Evolutionary conservation across 495 filamentous ascomycete species (phyloP), one percentile per base, ranked within the genome.

Genomic region (Neurospora sp.): DNA sequence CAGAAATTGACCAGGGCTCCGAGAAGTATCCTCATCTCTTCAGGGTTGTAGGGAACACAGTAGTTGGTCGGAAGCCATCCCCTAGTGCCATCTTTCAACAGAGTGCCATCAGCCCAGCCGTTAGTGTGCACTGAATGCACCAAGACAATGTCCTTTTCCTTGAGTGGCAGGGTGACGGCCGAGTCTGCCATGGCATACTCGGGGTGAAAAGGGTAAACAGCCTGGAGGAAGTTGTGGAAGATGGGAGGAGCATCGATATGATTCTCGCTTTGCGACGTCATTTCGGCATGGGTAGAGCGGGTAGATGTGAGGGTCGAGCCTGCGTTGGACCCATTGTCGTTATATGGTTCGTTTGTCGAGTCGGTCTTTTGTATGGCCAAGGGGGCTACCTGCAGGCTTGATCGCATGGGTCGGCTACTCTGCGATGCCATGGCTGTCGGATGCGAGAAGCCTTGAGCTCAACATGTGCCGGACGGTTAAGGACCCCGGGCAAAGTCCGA

Each of bases 11-110:
- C 90, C 78, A 98, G 83, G 2, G 96, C 94, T 73, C 92, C 93
- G 37, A 99, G 85, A 39, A 98, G 86, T 72, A 88, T 91, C 72
- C 90, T 89, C 86, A 98, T 95, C 69, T 92, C 89, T 27, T 93
- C 85, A 68, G 93, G 91, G 74, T 97, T 92, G 80, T 97, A 99
- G 12, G 92, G 88, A 79, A 97, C 93, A 84, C 96, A 99, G 80
- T 98, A 98, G 80, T 99, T 99, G 4, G 96, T 98, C 39, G 96
- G 96, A 72, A 99, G 84, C 96, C 96, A 99, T 72, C 96, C 96
- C 76, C 96, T 88, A 71, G 91, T 91, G 20, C 95, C 96, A 14
- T 93, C 92, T 70, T 92, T 87, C 70, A 99, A 82, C 61, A 97
- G 85, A n/a, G 96, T 99, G 48, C 96, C 96, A 81, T 99, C 96